Percentiles rank a stretch among this genome's conserved stretches.
phyloP scores from a whole-genome alignment of 1,139 yeast species.

The Sugiyamaella neomexicana region DNA sequence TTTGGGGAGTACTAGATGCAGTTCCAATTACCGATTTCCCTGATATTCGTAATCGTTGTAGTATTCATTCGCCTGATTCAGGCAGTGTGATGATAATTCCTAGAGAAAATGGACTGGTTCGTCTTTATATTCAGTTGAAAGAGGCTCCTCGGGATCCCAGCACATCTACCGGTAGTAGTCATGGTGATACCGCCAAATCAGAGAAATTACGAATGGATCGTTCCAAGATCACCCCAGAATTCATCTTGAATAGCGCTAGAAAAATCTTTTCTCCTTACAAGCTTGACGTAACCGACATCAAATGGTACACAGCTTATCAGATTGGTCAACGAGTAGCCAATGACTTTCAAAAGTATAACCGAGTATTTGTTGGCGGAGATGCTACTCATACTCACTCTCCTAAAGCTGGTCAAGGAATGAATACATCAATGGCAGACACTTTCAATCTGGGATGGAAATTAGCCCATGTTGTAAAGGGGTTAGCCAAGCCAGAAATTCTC shows the following conservation, averaged over 20 bases:
- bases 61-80: constrained; percentile 40
- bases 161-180: constrained; percentile 24
- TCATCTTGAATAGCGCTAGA: constrained; percentile 39
- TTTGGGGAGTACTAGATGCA: constrained; percentile 46
- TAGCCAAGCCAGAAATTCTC: constrained; percentile 35
- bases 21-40: constrained; percentile 44
- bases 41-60: constrained; percentile 42
- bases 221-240: constrained; percentile 37
- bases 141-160: constrained; percentile 35
- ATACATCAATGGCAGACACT: constrained; percentile 42
- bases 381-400: constrained; percentile 48
- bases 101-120: constrained; percentile 41
- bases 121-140: constrained; percentile 40
- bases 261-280: constrained; percentile 40
- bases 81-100: constrained; percentile 45
- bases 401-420: constrained; percentile 48
- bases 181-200: too few relatives aligned
- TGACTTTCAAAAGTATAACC: constrained; percentile 31
- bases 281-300: constrained; percentile 39
- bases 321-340: constrained; percentile 44
- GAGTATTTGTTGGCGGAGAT: constrained; percentile 44
- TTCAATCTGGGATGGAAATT: constrained; percentile 45
- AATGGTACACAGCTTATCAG: constrained; percentile 45
- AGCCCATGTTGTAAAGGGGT: constrained; percentile 41
- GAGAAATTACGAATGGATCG: constrained; percentile 34